Percentiles rank a stretch among this genome's conserved stretches.
phyloP scores from a whole-genome alignment of 106 monocot species.

The Phalaenopsis aphrodite region DNA sequence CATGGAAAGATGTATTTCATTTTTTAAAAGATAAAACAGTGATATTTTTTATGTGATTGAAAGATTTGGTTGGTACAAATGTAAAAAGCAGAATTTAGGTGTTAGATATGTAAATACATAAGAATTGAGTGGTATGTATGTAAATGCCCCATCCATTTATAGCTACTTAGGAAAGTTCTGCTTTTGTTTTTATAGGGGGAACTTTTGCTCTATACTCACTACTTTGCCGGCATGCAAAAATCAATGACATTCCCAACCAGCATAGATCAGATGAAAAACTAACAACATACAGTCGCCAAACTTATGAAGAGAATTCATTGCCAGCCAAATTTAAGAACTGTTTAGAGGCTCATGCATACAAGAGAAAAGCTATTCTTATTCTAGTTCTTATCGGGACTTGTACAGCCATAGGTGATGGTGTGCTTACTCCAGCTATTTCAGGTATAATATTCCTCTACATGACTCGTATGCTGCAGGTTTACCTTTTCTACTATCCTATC shows the following conservation, averaged over 20 bases:
- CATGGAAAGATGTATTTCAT: too few species aligned
- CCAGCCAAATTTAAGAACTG: constrained; percentile 71
- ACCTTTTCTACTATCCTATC: neutral
- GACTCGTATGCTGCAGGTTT: neutral
- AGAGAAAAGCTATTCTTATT: constrained; percentile 68
- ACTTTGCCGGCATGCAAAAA: constrained; percentile 79
- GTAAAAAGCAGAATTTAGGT: too few species aligned
- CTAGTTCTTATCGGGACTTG: constrained; percentile 86
- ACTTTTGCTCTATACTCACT: constrained; percentile 84
- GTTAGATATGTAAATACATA: too few species aligned
- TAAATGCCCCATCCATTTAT: too few species aligned
- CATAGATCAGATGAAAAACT: constrained; percentile 83
- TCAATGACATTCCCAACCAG: constrained; percentile 79
- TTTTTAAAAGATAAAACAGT: too few species aligned
- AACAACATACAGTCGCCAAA: constrained; percentile 79
- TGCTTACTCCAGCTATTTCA: constrained; percentile 90
- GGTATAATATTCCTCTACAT: constrained; percentile 19
- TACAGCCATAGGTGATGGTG: constrained; percentile 86
- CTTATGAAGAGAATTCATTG: constrained; percentile 59
- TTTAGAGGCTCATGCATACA: constrained; percentile 59
- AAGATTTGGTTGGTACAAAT: too few species aligned
- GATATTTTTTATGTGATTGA: too few species aligned
- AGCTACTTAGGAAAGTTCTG: neutral
- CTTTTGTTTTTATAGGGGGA: constrained; percentile 40
- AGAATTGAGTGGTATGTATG: too few species aligned